Base-by-base conservation (phyloP, 2,329 filamentous ascomycete genomes). In the Chaetomium olivaceum region DNA sequence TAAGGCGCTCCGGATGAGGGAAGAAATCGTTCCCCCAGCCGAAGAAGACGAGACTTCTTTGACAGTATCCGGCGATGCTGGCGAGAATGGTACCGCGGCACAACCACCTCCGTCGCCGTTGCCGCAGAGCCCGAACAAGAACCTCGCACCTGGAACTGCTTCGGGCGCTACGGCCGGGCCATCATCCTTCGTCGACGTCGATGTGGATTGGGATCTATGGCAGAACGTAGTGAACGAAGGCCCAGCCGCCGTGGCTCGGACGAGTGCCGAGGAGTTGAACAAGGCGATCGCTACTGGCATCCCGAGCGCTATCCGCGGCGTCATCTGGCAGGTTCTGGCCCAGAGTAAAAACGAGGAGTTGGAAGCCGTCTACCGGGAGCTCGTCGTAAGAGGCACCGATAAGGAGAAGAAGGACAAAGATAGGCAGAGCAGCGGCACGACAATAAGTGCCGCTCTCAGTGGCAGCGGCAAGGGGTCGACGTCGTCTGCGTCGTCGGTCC, bases 121-220 rank as follows among this genome's bases (percentile, higher is more conserved):
- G 63, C 87, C 90, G 8, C 80, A 85, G 0, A 87, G 83, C 3
- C 84, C 92, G 19, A 91, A 92, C 71, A 83, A 85, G 4, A 87
- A 84, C 64, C 81, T 97, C 54, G 89, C 92, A 0, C 93, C 93
- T 0, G 93, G 93, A 1, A 97, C 93, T 1, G 92, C 90, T 8
- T 89, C 92, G 12, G 93, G 94, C 6, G 87, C 93, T 51, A 89
- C 89, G 27, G 88, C 89, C 25, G 91, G 91, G 1, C 91, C 90
- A 9, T 89, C 91, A 3, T 87, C 88, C 25, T 83, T 89, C 68
- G 79, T 80, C 16, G 91, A 93, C 73, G 82, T 83, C 19, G 89
- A 91, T 27, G 95, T 99, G n/a, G 93, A 99, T 75, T 99, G 95
- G 95, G 95, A 99, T 77, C 80, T 99, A 48, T 99, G 95, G 95